Base-by-base conservation (phyloP, 257 asterid genomes). In the Lantana camara region DNA sequence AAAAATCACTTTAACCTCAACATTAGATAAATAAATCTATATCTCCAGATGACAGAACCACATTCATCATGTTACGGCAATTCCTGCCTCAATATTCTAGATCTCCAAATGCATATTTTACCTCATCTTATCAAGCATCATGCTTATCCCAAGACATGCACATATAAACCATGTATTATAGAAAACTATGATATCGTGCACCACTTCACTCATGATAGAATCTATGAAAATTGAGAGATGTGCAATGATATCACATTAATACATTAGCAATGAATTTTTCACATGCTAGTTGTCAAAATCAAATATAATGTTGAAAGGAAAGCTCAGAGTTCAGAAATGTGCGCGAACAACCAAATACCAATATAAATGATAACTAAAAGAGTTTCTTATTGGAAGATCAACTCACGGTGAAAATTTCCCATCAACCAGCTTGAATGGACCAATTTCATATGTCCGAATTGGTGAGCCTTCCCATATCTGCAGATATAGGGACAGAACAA, bases 321-420 rank as follows among this genome's bases (percentile, higher is more conserved):
- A 23, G 15, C 56, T 22, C 48, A 12, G 37, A 57, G 17, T 55
- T 32, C 11, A 57, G 30, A 70, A 62, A 38, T 14, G 37, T 15
- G 42, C 46, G 49, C 35, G 32, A 51, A 5, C 41, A 10, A 54
- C 19, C 34, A 4, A 58, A 27, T 17, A 54, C 48, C 49, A 68
- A 32, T n/a, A 45, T 34, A 67, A 2, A 63, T 42, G 70, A 17
- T 47, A 53, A 48, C 52, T 51, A 49, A 63, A 37, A 65, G 4
- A 22, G 14, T 16, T 60, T 57, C 54, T 49, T 41, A 22, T 46
- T 21, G 61, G 23, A 54, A 44, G 57, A 75, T 68, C 59, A 75
- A 93, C 98, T 89, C 82, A 93, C 98, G 97, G 90, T 38, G 98
- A 93, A 71, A 93, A 93, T 65, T 93, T 93, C 42, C 98, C 98